Base-by-base conservation (phyloP, 345 rosid genomes). In the Salix dunnii region DNA sequence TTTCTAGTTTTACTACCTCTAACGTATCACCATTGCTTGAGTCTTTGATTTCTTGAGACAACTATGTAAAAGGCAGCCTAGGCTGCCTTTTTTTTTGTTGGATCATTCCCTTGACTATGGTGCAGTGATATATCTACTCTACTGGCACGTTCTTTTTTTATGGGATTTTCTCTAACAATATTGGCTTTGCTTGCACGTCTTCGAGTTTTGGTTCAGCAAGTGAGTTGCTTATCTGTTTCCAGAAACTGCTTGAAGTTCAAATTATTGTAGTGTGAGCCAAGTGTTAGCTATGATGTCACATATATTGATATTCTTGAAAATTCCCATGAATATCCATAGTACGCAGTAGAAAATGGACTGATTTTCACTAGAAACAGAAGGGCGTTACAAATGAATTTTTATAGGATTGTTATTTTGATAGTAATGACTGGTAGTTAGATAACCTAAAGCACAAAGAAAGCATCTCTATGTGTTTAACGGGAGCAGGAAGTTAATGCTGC, bases 121-220 rank as follows among this genome's bases (percentile, higher is more conserved):
- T 48, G 21, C 79, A 90, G 98, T 36, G 92, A 88, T 84, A 74
- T 96, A 85, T 92, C 95, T 8, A 80, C 78, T 82, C 76, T 96
- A 82, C 87, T 93, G 62, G 98, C 99, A 76, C 94, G 85, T 33
- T 91, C 98, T 11, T 94, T 92, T 78, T 96, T 96, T 80, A 81
- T 91, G 86, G 92, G 88, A 53, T 93, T 91, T 84, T 91, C 92
- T 33, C 30, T 93, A 73, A 86, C 91, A 49, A 77, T 88, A 77
- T 80, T 96, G 89, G 90, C 98, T 20, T 77, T 91, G 85, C 97
- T 96, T 72, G 95, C 92, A 11, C 98, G 98, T 73, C 89, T 96
- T 30, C 85, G 97, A 81, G 94, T 91, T 68, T 85, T 96, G 77
- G 82, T 89, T 84, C 98, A 93, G 86, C 99, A 96, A 85, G 99